Evolutionary conservation across 192 early-diverging fungal genomes (phyloP), one percentile per base, ranked within the genome.

Genomic region (Entomortierella chlamydospora): DNA sequence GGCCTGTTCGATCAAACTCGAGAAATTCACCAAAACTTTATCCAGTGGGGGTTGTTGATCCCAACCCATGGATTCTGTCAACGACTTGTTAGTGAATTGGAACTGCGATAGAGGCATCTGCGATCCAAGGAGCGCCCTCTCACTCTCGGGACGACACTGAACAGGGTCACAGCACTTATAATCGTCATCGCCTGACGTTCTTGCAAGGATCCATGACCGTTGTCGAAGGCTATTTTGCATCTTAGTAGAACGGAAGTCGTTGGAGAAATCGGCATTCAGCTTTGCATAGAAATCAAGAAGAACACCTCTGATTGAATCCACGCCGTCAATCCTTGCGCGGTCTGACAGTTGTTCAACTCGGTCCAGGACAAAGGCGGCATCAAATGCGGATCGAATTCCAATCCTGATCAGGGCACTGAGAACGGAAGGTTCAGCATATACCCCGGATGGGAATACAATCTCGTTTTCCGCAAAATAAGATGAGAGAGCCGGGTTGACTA

Each of bases 11-110:
- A 59, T 31, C 51, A 79, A n/a, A 6, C 29, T 29, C 43, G 29
- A 22, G 25, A 81, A 52, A 29, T 72, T 47, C 2, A 41, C 41
- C 17, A 80, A 22, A 22, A 82, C 68, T 4, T 57, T 80, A 0
- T 52, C 62, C 45, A 80, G 15, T 12, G 77, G 68, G 1, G 81
- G 68, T 10, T 45, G 25, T 5, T 11, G 5, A 22, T 80, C 55
- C 81, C 81, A 47, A 17, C 20, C 45, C 20, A 47, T 20, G 15
- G 7, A 47, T 15, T 47, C 45, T 5, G 15, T 47, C 34, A 37
- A 10, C 10, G 34, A 4, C 34, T 47, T 47, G 3, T 47, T 20
- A 17, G 12, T 20, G 15, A 47, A 20, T 17, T 47, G 45, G 45
- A 12, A 57, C 55, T 18, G 61, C 30, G 31, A 7, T 4, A 47